Percentiles rank a stretch among this genome's conserved stretches.
Evolutionary conservation across 208 protist species (phyloP).

Genomic region (Kentomonas sorsogonicus): DNA sequence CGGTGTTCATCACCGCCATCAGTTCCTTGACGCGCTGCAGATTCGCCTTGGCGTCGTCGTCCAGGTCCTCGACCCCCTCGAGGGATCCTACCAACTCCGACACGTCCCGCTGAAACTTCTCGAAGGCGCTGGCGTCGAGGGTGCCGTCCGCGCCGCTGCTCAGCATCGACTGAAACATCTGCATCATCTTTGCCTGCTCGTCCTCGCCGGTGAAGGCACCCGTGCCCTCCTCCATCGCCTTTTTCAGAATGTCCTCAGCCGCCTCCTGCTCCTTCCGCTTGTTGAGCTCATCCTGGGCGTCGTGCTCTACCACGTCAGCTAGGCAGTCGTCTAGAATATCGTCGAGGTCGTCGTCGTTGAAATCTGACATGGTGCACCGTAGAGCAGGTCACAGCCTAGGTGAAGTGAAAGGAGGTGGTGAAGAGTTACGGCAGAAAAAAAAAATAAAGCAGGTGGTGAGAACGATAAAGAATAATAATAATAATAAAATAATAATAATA

Average conservation of each 20-base stretch:
- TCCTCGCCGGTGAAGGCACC: slow-evolving; percentile 17
- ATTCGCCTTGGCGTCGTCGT: slow-evolving; percentile 31
- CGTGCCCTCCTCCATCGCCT: slow-evolving; percentile 22
- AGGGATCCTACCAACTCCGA: slow-evolving; percentile 34
- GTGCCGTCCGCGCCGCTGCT: slow-evolving; percentile 12
- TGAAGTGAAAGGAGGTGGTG: not conserved
- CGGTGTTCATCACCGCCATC: slow-evolving; percentile 45
- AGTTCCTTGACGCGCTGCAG: slow-evolving; percentile 37
- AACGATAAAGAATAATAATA: no score
- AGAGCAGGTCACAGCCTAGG: no score
- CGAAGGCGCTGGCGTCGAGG: slow-evolving; percentile 22
- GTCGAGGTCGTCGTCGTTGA: slow-evolving; percentile 69
- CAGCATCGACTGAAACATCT: slow-evolving; percentile 35
- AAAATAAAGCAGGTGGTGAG: slow-evolving; percentile 1
- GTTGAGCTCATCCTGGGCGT: slow-evolving; percentile 56
- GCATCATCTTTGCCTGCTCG: slow-evolving; percentile 20
- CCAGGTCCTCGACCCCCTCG: slow-evolving; percentile 29
- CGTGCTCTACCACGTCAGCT: slow-evolving; percentile 72
- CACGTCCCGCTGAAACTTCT: slow-evolving; percentile 46
- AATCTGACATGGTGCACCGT: slow-evolving; percentile 36
- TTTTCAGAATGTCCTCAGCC: slow-evolving; percentile 45
- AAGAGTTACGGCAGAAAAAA: not conserved
- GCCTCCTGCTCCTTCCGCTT: slow-evolving; percentile 39
- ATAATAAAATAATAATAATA: not conserved
- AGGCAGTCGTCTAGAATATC: slow-evolving; percentile 76